Conservation (phyloP, 176 grass and related monocot species). For the Raddia distichophylla region DNA sequence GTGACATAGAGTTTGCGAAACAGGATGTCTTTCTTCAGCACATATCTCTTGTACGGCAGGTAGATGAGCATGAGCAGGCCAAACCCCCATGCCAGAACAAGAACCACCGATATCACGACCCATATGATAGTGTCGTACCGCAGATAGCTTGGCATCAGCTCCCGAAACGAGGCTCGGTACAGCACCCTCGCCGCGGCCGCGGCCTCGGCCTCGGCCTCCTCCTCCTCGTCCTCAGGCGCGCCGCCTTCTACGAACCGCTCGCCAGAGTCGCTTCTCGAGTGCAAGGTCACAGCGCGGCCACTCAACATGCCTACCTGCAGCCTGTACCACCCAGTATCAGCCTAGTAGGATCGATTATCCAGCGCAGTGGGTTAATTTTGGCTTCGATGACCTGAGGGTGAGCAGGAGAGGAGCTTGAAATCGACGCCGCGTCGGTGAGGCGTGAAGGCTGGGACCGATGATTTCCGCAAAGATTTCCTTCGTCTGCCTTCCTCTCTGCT, state of each 20-base stretch:
- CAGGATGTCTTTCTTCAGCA: conserved; percentile 62
- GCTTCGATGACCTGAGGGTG: neutral
- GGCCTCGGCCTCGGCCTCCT: conserved; percentile 33
- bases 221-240: conserved; percentile 35
- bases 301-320: conserved; percentile 53
- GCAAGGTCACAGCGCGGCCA: conserved; percentile 51
- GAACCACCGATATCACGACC: conserved; percentile 67
- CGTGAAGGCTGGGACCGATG: neutral
- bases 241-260: conserved; percentile 54
- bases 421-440: neutral
- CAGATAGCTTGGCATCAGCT: conserved; percentile 50
- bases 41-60: conserved; percentile 69
- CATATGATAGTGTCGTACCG: conserved; percentile 72
- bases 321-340: too few species aligned
- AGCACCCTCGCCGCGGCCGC: conserved; percentile 39
- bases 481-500: neutral
- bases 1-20: conserved; percentile 58
- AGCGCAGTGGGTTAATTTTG: neutral
- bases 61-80: conserved; percentile 75
- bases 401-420: neutral
- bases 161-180: conserved; percentile 67
- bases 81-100: conserved; percentile 75
- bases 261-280: conserved; percentile 49
- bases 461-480: neutral
- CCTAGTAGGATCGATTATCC: neutral